Conservation (phyloP, 2,329 filamentous ascomycete species). For the Dothiorella sarmentorum region DNA sequence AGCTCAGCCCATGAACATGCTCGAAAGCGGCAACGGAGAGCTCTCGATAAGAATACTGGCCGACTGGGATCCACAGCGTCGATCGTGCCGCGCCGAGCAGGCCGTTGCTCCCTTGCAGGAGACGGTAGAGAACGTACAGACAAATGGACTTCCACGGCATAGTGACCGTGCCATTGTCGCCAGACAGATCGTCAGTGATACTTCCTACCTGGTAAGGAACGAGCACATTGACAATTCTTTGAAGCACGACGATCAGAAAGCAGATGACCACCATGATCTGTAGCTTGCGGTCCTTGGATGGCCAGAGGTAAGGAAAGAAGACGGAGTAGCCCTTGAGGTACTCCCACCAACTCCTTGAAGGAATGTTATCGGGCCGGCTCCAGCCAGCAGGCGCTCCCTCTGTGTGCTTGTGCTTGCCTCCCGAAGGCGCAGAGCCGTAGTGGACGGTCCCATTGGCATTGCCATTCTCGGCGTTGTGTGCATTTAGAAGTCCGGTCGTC, state of each 20-base stretch:
- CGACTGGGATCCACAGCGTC: slow-evolving; percentile 91
- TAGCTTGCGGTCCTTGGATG: slow-evolving; percentile 70
- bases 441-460: slow-evolving; percentile 51
- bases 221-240: slow-evolving; percentile 79
- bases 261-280: slow-evolving; percentile 79
- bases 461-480: slow-evolving; percentile 44
- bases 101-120: slow-evolving; percentile 85
- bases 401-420: slow-evolving; percentile 43
- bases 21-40: slow-evolving; percentile 94
- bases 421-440: slow-evolving; percentile 49
- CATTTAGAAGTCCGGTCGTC: slow-evolving; percentile 60
- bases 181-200: slow-evolving; percentile 72
- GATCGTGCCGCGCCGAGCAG: slow-evolving; percentile 78
- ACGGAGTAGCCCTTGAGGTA: slow-evolving; percentile 88
- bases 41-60: slow-evolving; percentile 93
- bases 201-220: slow-evolving; percentile 77
- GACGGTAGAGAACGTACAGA: slow-evolving; percentile 72
- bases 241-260: slow-evolving; percentile 73
- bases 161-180: slow-evolving; percentile 42
- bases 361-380: slow-evolving; percentile 82
- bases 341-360: slow-evolving; percentile 91
- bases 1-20: slow-evolving; percentile 89
- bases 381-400: slow-evolving; percentile 71
- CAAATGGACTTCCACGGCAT: slow-evolving; percentile 73
- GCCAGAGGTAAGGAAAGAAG: slow-evolving; percentile 97